Evolutionary conservation across 768 basidiomycete species (phyloP).

Genomic region (Lactarius sp.): DNA sequence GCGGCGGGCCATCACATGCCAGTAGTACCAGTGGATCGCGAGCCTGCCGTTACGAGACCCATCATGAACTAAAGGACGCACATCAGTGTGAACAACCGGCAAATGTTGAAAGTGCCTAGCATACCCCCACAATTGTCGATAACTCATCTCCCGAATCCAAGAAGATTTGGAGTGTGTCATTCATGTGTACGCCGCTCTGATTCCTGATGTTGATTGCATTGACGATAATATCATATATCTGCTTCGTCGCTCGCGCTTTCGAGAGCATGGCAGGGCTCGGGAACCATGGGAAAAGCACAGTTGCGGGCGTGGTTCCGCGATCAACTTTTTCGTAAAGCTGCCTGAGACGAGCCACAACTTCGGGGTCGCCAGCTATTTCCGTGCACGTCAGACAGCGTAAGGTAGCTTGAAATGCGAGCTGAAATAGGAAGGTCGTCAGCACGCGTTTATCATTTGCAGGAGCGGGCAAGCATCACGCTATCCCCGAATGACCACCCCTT

Average conservation of each 20-base stretch:
- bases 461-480: not conserved
- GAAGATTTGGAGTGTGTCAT: constrained; percentile 72
- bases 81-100: constrained; percentile 18
- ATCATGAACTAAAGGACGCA: constrained; percentile 60
- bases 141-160: constrained; percentile 66
- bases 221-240: constrained; percentile 66
- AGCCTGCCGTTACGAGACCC: constrained; percentile 76
- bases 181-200: constrained; percentile 49
- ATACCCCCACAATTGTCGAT: constrained; percentile 63
- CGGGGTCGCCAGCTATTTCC: constrained; percentile 66
- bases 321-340: constrained; percentile 65
- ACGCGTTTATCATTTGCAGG: not conserved
- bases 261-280: constrained; percentile 67
- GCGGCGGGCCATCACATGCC: constrained; percentile 32
- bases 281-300: constrained; percentile 71
- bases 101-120: constrained; percentile 26
- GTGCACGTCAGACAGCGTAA: constrained; percentile 60
- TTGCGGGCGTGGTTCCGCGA: constrained; percentile 63
- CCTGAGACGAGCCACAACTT: constrained; percentile 56
- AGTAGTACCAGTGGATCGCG: constrained; percentile 73
- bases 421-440: constrained; percentile 7
- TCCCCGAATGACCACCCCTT: constrained; percentile 6
- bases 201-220: constrained; percentile 52
- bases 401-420: constrained; percentile 68
- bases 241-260: constrained; percentile 68